Percentiles rank a stretch among this genome's conserved stretches.
Conservation (phyloP, 805 yeast species). For the Candida sonorensis region DNA sequence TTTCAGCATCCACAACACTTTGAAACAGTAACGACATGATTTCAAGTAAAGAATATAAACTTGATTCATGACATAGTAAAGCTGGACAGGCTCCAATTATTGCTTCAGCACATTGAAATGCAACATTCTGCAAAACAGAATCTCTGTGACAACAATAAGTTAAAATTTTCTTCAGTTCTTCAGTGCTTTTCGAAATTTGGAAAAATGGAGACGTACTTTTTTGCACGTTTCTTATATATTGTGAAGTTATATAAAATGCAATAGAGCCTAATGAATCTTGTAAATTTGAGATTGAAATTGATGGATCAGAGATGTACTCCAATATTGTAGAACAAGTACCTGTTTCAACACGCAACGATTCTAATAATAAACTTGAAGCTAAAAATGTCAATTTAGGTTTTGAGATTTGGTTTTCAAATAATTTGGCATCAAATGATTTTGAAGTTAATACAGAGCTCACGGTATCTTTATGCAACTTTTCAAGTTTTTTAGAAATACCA, state of each 20-base stretch:
- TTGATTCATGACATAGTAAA: conserved; percentile 63
- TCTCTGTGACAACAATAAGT: conserved; percentile 74
- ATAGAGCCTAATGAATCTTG: conserved; percentile 63
- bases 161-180: conserved; percentile 62
- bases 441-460: conserved; percentile 43
- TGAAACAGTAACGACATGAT: conserved; percentile 70
- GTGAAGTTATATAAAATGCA: conserved; percentile 50
- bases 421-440: conserved; percentile 39
- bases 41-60: conserved; percentile 77
- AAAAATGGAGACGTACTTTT: conserved; percentile 49
- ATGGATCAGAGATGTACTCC: conserved; percentile 81
- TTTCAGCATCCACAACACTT: conserved; percentile 76
- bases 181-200: conserved; percentile 51
- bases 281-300: conserved; percentile 59
- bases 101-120: conserved; percentile 68
- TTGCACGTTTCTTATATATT: conserved; percentile 46
- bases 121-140: conserved; percentile 65
- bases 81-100: conserved; percentile 67
- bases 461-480: conserved; percentile 64
- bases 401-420: conserved; percentile 42
- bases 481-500: conserved; percentile 78
- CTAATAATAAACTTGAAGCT: conserved; percentile 75
- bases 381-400: conserved; percentile 81
- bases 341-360: conserved; percentile 65
- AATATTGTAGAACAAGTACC: conserved; percentile 80